Evolutionary conservation across 345 rosid genomes (phyloP).

Genomic region (Eutrema japonicum): DNA sequence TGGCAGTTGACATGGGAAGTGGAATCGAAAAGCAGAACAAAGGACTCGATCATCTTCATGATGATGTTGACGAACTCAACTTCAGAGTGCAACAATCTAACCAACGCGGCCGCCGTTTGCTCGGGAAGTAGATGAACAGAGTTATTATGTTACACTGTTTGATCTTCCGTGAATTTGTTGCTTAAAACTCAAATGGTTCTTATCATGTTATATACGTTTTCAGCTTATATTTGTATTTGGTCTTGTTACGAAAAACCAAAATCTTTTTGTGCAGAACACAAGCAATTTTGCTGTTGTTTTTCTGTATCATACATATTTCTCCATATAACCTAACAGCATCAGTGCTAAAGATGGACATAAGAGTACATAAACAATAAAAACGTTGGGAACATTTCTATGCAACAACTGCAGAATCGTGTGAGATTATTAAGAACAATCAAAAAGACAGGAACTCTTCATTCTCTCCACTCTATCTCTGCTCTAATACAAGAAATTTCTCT

Average conservation of each 20-base stretch:
- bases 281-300: conserved; percentile 7
- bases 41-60: conserved; percentile 63
- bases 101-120: conserved; percentile 68
- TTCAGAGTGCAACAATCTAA: conserved; percentile 66
- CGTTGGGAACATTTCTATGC: conserved; percentile 6
- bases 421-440: conserved; percentile 19
- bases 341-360: not conserved
- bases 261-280: not conserved
- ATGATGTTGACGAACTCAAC: conserved; percentile 72
- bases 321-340: not conserved
- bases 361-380: conserved; percentile 15
- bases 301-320: conserved; percentile 13
- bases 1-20: conserved; percentile 92
- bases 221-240: conserved; percentile 21
- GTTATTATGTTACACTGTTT: conserved; percentile 8
- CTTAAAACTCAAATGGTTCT: conserved; percentile 12
- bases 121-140: conserved; percentile 63
- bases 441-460: conserved; percentile 7
- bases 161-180: conserved; percentile 2
- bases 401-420: conserved; percentile 14
- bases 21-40: conserved; percentile 83
- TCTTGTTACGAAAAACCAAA: not conserved
- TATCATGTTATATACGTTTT: conserved; percentile 28
- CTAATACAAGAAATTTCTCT: not conserved
- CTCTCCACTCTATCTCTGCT: not conserved